A percentile compares a stretch with the other conserved stretches of the same genome.
These are phyloP conservation scores for Achaetomiella virescens DNA, from an alignment of 495 filamentous ascomycete genomes.

Conservation along the genomic window DNA sequence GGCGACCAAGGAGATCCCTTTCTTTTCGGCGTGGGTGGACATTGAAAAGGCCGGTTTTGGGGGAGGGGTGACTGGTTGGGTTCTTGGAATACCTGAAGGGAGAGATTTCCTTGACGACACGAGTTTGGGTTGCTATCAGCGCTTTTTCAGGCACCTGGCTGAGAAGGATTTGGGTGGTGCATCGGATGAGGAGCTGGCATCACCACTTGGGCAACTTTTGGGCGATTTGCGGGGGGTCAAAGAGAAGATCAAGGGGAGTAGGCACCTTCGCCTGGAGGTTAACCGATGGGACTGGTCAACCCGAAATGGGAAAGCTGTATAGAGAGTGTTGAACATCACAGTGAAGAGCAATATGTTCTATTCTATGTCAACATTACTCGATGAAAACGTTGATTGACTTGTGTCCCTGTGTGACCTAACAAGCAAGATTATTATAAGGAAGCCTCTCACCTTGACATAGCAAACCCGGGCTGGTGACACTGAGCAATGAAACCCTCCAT, in stretches of 20 bases:
- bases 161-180: not conserved
- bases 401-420: not conserved
- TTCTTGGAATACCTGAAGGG: not conserved
- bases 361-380: no score
- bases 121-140: not conserved
- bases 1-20: not conserved
- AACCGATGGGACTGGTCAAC: not conserved
- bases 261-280: not conserved
- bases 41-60: constrained; percentile 6
- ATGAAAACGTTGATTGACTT: not conserved
- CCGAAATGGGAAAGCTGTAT: not conserved
- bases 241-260: not conserved
- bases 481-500: not conserved
- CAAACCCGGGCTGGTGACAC: not conserved
- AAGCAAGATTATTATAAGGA: not conserved
- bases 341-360: no score
- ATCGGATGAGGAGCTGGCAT: constrained; percentile 4
- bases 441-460: not conserved
- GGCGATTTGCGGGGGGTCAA: not conserved
- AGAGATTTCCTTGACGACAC: not conserved
- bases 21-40: not conserved
- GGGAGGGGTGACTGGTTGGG: no score
- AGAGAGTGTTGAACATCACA: not conserved
- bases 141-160: not conserved
- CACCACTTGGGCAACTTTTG: constrained; percentile 3